phyloP scores from a whole-genome alignment of 1,139 yeast species.

The Lodderomyces pseudojiufengensis region DNA sequence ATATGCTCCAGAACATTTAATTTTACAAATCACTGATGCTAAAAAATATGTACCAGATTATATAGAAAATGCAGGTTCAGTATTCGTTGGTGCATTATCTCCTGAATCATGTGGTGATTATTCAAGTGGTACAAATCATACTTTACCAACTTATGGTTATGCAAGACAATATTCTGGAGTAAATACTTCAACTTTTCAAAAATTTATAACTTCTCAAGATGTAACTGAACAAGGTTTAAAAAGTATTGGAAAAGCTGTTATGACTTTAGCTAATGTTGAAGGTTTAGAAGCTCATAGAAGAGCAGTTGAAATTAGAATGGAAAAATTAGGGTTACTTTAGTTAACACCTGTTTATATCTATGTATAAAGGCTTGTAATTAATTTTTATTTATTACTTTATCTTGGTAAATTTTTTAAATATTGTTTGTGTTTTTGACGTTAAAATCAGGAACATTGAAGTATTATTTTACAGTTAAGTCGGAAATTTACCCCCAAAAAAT shows the following conservation, averaged over 20 bases:
- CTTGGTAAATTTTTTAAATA: background rate
- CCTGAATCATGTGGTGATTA: conserved; percentile 99
- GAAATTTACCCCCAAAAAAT: no score
- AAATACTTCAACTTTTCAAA: conserved; percentile 92
- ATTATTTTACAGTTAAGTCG: no score
- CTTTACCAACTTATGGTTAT: conserved; percentile 96
- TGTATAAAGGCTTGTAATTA: no score
- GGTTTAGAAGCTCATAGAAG: conserved; percentile 96
- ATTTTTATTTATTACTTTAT: no score
- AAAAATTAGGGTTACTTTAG: conserved; percentile 55
- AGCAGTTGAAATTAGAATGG: conserved; percentile 92
- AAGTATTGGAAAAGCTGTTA: conserved; percentile 90
- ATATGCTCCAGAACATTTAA: conserved; percentile 97
- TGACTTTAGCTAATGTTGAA: conserved; percentile 94
- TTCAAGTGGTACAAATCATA: conserved; percentile 96
- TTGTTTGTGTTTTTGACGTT: background rate
- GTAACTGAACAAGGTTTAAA: conserved; percentile 80
- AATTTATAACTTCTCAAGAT: conserved; percentile 90
- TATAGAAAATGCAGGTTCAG: conserved; percentile 92
- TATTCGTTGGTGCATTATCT: conserved; percentile 91
- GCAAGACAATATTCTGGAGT: conserved; percentile 98
- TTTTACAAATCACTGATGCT: conserved; percentile 82
- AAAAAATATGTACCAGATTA: conserved; percentile 59
- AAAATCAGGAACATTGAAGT: no score
- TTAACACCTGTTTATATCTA: background rate